Percentiles rank a stretch among this genome's conserved stretches.
Evolutionary conservation across 306 rosid genomes (phyloP).

Genomic region (Sophora flavescens): DNA sequence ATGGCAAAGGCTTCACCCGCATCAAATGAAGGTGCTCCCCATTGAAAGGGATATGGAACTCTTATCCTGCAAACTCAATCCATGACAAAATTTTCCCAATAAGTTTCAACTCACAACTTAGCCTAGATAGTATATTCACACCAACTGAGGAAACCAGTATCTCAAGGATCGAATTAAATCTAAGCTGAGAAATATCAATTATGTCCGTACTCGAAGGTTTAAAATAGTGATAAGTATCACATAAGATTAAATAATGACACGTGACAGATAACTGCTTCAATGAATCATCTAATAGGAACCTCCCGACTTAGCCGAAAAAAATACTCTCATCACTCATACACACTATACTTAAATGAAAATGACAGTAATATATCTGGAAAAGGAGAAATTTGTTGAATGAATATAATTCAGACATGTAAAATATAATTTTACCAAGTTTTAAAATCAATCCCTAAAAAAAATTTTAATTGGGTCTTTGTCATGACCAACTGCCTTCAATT

Average conservation of each 20-base stretch:
- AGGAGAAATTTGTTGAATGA: slow-evolving; percentile 32
- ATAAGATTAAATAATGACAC: slow-evolving; percentile 27
- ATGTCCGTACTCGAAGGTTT: slow-evolving; percentile 1
- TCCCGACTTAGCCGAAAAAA: not conserved
- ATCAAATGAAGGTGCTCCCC: slow-evolving; percentile 99
- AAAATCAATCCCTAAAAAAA: not conserved
- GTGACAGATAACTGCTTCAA: slow-evolving; percentile 1
- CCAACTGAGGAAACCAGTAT: slow-evolving; percentile 15
- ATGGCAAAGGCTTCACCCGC: slow-evolving; percentile 99
- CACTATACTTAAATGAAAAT: not conserved
- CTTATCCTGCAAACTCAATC: slow-evolving; percentile 81
- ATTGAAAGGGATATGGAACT: slow-evolving; percentile 98
- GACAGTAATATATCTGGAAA: slow-evolving; percentile 20
- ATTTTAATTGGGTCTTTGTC: not conserved
- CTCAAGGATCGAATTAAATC: slow-evolving; percentile 34
- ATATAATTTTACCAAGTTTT: not conserved
- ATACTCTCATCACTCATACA: not conserved
- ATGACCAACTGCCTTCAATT: not conserved
- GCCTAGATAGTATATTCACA: slow-evolving; percentile 3
- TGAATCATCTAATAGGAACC: slow-evolving; percentile 9
- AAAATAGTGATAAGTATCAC: slow-evolving; percentile 9
- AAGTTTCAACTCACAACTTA: slow-evolving; percentile 42
- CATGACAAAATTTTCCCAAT: slow-evolving; percentile 23
- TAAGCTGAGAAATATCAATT: slow-evolving; percentile 25
- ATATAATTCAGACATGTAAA: slow-evolving; percentile 9